Conservation (phyloP, 176 grass and related monocot species). For the Secale cereale region DNA sequence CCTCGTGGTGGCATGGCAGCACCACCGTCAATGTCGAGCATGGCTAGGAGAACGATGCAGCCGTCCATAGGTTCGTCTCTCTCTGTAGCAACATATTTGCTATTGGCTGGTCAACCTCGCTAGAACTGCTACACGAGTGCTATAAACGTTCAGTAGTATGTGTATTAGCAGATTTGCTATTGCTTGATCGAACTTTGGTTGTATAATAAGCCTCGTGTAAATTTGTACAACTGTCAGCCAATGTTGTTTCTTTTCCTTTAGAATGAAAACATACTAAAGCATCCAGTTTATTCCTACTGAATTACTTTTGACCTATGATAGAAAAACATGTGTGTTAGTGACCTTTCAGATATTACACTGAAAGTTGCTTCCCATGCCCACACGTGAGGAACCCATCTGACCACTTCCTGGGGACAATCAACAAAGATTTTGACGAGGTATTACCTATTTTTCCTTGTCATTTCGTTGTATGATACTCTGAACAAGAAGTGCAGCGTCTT, state of each 20-base stretch:
- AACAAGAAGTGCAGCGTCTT: too few species aligned
- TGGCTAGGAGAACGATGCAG: too few species aligned
- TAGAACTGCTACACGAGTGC: too few species aligned
- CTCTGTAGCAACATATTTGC: too few species aligned
- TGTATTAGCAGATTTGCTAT: background rate
- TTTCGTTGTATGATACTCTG: too few species aligned
- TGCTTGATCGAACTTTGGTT: background rate
- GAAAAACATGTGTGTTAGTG: too few species aligned
- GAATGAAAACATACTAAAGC: background rate
- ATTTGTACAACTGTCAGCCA: background rate
- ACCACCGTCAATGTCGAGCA: too few species aligned
- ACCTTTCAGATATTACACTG: background rate
- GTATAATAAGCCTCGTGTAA: background rate
- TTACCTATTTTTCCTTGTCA: too few species aligned
- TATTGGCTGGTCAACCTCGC: too few species aligned
- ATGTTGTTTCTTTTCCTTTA: background rate
- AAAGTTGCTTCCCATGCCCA: background rate
- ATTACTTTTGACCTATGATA: background rate
- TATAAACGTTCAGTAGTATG: background rate
- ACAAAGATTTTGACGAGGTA: conserved; percentile 56
- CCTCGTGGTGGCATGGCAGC: too few species aligned
- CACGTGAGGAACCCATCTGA: background rate
- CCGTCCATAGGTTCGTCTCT: too few species aligned
- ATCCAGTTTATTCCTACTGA: background rate
- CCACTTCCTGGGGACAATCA: background rate